These are phyloP conservation scores for Gnomoniopsis smithogilvyi DNA, from an alignment of 2,329 filamentous ascomycete species.

Conservation along the genomic window DNA sequence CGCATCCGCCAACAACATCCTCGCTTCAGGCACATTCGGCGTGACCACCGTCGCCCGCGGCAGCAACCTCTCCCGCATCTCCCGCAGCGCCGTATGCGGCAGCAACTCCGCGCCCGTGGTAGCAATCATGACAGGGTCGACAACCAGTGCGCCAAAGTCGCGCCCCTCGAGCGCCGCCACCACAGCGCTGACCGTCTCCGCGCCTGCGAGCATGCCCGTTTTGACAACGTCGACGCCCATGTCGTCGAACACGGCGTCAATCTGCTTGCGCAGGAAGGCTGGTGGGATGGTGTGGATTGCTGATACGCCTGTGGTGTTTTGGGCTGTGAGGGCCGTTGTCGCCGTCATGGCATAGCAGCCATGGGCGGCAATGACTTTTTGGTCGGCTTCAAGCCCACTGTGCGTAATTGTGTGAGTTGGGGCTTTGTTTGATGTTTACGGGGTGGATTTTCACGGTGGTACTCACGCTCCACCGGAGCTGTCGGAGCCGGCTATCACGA, in stretches of 20 bases:
- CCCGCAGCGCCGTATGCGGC: constrained; percentile 59
- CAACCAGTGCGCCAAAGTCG: constrained; percentile 46
- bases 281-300: constrained; percentile 78
- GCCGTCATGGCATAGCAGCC: constrained; percentile 95
- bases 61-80: constrained; percentile 58
- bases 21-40: constrained; percentile 75
- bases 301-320: constrained; percentile 83
- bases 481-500: constrained; percentile 86
- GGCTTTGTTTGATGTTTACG: not conserved
- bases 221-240: constrained; percentile 89
- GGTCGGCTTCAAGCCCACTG: constrained; percentile 91
- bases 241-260: constrained; percentile 80
- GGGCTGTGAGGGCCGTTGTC: constrained; percentile 91
- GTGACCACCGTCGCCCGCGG: constrained; percentile 67
- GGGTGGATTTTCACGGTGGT: constrained; percentile 25
- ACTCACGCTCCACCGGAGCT: constrained; percentile 81
- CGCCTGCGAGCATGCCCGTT: constrained; percentile 82
- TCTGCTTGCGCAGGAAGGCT: constrained; percentile 77
- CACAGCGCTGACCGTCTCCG: constrained; percentile 66
- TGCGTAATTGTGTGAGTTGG: not conserved
- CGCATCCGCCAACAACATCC: constrained; percentile 56
- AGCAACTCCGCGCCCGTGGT: constrained; percentile 73
- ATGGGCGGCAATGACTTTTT: constrained; percentile 90
- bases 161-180: constrained; percentile 52
- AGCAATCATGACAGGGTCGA: constrained; percentile 89